Evolutionary conservation across 257 asterid species (phyloP), one percentile per base, ranked within the genome.

Genomic region (Solanum arcanum): DNA sequence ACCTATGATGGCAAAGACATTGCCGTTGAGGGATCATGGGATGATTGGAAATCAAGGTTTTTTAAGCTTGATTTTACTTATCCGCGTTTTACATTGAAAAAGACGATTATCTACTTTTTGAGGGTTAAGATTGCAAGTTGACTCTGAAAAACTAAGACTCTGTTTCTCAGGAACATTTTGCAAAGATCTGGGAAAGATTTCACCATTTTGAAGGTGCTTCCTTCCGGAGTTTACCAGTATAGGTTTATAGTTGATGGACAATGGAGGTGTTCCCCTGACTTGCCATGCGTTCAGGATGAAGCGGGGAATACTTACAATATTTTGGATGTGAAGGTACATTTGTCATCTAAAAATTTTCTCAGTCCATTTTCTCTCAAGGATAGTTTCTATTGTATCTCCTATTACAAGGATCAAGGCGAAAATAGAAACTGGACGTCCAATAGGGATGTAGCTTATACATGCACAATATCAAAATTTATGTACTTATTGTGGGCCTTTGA

Each of bases 21-120:
- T 85, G 90, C 94, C 5, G 95, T 97, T 83, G 99, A 96, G 91
- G 99, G 99, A 62, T 97, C 99, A 27, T 97, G 99, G 99, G 99
- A 97, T 91, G 89, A 93, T 89, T 97, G 99, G 98, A 96, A 93
- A 89, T 90, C 98, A 69, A 96, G 98, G 99, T 96, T 25, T 56
- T 68, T 68, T 86, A 37, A 15, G 75, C 37, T 31, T 12, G 47
- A 25, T 46, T 46, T 66, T 64, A 11, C 23, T 74, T 44, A 29
- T 75, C 47, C 47, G 44, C 23, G 21, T 27, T 33, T 14, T 47
- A 70, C 41, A 69, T 46, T 27, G 47, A 31, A 77, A 86, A 66
- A 10, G 18, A 86, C 18, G 7, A 12, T 66, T 56, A 25, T 31
- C 84, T 11, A 13, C 59, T 88, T 29, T 25, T 64, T 86, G 12